phyloP scores from a whole-genome alignment of 495 filamentous ascomycete species.

The Aspergillus carlsbadensis region DNA sequence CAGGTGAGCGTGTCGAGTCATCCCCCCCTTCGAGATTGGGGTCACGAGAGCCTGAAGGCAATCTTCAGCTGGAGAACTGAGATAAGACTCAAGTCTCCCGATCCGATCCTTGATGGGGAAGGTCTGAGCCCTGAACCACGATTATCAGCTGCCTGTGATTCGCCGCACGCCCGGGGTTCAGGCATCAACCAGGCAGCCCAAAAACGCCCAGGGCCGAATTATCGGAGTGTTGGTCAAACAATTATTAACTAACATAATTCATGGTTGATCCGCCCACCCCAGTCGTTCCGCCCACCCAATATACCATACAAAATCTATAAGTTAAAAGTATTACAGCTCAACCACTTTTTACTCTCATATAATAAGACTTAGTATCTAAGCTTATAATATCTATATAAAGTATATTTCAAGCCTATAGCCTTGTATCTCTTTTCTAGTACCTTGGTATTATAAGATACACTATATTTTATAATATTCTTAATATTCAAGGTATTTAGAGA shows the following conservation, averaged over 20 bases:
- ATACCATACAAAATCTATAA: too few species aligned
- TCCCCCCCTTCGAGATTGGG: background rate
- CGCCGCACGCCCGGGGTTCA: background rate
- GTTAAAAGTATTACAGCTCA: too few species aligned
- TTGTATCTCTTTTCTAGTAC: too few species aligned
- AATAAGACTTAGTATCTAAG: too few species aligned
- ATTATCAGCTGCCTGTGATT: conserved; percentile 1
- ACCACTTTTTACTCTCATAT: too few species aligned
- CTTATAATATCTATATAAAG: too few species aligned
- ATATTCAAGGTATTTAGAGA: too few species aligned
- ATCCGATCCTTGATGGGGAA: background rate
- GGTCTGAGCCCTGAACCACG: background rate
- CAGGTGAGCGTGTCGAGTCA: conserved; percentile 6
- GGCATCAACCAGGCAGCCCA: conserved; percentile 6
- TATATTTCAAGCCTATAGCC: too few species aligned
- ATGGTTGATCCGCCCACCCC: too few species aligned
- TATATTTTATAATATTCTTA: too few species aligned
- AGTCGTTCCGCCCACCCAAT: too few species aligned
- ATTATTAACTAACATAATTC: background rate
- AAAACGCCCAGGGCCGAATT: background rate
- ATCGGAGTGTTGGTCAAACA: conserved; percentile 6
- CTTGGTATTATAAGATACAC: too few species aligned
- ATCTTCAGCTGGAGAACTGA: background rate
- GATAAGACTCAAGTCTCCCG: conserved; percentile 1
- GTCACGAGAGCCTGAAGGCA: conserved; percentile 13